phyloP scores from a whole-genome alignment of 2,329 filamentous ascomycete genomes.

The Xylaria sp. region DNA sequence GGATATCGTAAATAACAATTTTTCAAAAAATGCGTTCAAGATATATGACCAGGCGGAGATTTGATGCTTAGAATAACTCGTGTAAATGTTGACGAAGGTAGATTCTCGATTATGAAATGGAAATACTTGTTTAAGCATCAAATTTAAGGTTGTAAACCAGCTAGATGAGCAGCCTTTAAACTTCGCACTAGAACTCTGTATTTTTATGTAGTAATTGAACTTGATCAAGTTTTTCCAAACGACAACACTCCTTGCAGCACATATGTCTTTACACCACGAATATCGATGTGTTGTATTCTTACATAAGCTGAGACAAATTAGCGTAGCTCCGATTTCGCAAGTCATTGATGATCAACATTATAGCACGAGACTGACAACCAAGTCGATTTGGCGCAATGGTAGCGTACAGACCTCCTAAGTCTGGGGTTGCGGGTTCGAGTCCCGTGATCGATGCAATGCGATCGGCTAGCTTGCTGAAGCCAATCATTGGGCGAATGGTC shows the following conservation, averaged over 20 bases:
- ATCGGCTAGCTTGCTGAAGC: neutral
- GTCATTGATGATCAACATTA: too few relatives aligned
- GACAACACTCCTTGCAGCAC: neutral
- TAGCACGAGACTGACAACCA: neutral
- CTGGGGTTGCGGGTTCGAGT: constrained; percentile 34
- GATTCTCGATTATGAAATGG: neutral
- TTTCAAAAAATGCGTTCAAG: neutral
- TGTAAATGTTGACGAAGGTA: neutral
- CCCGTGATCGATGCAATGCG: constrained; percentile 29
- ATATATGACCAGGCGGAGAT: neutral
- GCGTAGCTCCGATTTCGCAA: neutral
- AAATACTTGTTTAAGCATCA: neutral
- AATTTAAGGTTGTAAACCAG: neutral
- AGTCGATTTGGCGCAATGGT: constrained; percentile 33
- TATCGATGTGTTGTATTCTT: neutral
- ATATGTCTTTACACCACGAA: neutral
- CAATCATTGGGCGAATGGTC: constrained; percentile 32
- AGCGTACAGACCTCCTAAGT: constrained; percentile 31
- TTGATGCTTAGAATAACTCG: neutral
- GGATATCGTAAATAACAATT: neutral
- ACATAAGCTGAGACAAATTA: neutral
- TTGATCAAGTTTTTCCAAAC: neutral
- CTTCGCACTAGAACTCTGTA: neutral
- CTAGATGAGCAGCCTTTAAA: neutral
- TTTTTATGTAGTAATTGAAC: neutral